A percentile compares a stretch with the other conserved stretches of the same genome.
Evolutionary conservation across 1,139 yeast species (phyloP).

Genomic region (Yamadazyma diddensiae): DNA sequence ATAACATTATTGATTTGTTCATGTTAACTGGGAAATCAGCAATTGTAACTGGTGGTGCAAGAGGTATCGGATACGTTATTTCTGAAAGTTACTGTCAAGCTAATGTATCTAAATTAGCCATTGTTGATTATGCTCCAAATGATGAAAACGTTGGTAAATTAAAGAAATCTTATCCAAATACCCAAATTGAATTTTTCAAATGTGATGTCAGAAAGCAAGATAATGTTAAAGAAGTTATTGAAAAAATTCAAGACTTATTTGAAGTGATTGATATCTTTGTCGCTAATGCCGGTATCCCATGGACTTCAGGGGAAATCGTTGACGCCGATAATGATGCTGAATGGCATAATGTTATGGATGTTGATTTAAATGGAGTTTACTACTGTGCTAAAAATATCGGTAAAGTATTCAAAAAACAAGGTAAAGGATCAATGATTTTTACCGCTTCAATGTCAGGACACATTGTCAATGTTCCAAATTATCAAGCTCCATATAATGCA

Average conservation of each 20-base stretch:
- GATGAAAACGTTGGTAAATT: slow-evolving; percentile 29
- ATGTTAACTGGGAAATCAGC: slow-evolving; percentile 36
- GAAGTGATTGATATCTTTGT: slow-evolving; percentile 48
- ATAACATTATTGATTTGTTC: slow-evolving; percentile 37
- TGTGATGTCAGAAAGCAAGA: slow-evolving; percentile 43
- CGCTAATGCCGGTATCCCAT: slow-evolving; percentile 53
- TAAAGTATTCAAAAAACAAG: slow-evolving; percentile 35
- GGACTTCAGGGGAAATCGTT: slow-evolving; percentile 38
- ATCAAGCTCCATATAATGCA: slow-evolving; percentile 58
- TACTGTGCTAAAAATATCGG: slow-evolving; percentile 45
- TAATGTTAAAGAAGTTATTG: slow-evolving; percentile 33
- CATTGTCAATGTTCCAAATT: slow-evolving; percentile 65
- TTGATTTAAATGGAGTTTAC: slow-evolving; percentile 45
- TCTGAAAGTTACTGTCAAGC: slow-evolving; percentile 48
- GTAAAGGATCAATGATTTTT: slow-evolving; percentile 52
- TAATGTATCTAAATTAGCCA: slow-evolving; percentile 40
- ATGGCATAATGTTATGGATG: slow-evolving; percentile 45
- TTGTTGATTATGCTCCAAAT: slow-evolving; percentile 39
- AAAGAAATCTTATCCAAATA: slow-evolving; percentile 27
- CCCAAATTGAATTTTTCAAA: slow-evolving; percentile 30
- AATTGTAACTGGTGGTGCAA: slow-evolving; percentile 43
- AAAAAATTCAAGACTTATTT: slow-evolving; percentile 31
- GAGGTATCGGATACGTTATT: slow-evolving; percentile 45
- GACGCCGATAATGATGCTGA: slow-evolving; percentile 41
- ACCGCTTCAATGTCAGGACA: slow-evolving; percentile 66